Evolutionary conservation across 768 basidiomycete genomes (phyloP).

Genomic region (Phaffia australis): DNA sequence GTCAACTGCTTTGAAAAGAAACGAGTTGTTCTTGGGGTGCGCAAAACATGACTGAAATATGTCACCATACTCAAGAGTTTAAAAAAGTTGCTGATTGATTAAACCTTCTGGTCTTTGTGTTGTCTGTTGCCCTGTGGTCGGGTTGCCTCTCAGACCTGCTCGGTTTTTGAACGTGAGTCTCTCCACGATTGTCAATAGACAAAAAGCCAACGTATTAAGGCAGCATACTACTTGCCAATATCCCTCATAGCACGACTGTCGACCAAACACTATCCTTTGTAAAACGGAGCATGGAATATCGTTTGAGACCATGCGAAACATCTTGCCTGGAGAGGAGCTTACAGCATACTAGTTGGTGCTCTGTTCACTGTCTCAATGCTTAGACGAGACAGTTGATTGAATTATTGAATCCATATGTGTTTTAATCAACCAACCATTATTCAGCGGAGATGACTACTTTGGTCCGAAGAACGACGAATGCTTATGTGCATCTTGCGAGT

Average conservation of each 20-base stretch:
- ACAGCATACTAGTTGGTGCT: constrained; percentile 9
- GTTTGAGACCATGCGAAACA: background rate
- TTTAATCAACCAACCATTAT: background rate
- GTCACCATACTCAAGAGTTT: no score
- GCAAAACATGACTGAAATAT: no score
- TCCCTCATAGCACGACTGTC: constrained; percentile 2
- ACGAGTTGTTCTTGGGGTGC: constrained; percentile 4
- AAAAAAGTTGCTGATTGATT: no score
- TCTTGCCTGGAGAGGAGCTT: constrained; percentile 12
- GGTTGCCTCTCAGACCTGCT: background rate
- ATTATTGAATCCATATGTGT: background rate
- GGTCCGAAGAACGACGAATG: constrained; percentile 2
- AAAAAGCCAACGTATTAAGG: background rate
- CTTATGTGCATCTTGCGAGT: constrained; percentile 13
- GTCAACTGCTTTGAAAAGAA: background rate
- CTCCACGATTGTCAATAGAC: background rate
- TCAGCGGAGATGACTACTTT: constrained; percentile 6
- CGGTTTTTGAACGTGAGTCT: constrained; percentile 17
- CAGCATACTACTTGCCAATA: background rate
- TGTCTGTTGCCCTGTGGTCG: no score
- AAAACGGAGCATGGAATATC: background rate
- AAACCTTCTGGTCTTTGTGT: no score
- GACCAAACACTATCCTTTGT: background rate
- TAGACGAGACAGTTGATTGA: background rate
- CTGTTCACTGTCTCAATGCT: background rate